Percentiles rank a stretch among this genome's conserved stretches.
These are phyloP conservation scores for Suhomyces bribrorum DNA, from an alignment of 1,139 yeast genomes.

Conservation along the genomic window DNA sequence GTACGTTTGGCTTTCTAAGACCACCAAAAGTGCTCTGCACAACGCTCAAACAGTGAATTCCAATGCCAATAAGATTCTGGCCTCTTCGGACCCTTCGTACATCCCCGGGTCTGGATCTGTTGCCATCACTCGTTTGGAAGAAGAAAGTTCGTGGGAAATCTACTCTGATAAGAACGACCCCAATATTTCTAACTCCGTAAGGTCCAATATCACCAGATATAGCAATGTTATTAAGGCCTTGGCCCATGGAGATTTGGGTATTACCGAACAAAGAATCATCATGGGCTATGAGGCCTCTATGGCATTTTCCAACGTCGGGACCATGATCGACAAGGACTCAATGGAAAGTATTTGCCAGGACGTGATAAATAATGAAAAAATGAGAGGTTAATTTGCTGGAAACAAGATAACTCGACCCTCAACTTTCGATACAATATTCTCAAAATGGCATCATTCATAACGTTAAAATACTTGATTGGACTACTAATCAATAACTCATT, in stretches of 20 bases:
- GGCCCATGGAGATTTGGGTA: conserved; percentile 79
- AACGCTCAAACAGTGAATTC: conserved; percentile 18
- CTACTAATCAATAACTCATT: too few relatives aligned
- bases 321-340: conserved; percentile 69
- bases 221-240: conserved; percentile 81
- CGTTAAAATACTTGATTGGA: too few relatives aligned
- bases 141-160: conserved; percentile 93
- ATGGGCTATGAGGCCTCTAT: conserved; percentile 90
- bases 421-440: too few relatives aligned
- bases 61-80: conserved; percentile 34
- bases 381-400: conserved; percentile 54
- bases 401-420: too few relatives aligned
- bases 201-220: conserved; percentile 81
- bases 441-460: too few relatives aligned
- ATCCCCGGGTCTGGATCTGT: conserved; percentile 62
- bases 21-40: conserved; percentile 29
- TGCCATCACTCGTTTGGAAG: conserved; percentile 84
- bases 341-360: conserved; percentile 77
- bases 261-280: conserved; percentile 76
- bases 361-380: conserved; percentile 68
- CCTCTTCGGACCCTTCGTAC: conserved; percentile 46
- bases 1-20: conserved; percentile 86
- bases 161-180: conserved; percentile 87
- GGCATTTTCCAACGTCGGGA: conserved; percentile 72
- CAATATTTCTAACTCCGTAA: conserved; percentile 55